Percentiles rank a stretch among this genome's conserved stretches.
These are phyloP conservation scores for Mantamonas sphyraenae DNA, from an alignment of 78 protist species.

Conservation along the genomic window DNA sequence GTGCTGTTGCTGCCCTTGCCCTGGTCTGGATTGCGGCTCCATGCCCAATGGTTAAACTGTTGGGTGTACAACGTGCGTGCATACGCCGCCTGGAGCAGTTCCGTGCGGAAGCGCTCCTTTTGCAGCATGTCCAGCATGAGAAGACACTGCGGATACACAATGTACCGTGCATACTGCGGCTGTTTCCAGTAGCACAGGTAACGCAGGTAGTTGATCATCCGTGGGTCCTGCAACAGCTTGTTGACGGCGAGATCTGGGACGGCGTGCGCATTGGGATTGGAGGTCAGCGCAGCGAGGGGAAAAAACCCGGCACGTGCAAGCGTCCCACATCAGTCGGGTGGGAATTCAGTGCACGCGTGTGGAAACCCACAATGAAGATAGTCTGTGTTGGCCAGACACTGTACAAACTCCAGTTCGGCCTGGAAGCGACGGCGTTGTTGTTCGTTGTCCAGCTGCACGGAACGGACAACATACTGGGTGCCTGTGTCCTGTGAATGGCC, in stretches of 20 bases:
- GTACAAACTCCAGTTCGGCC: conserved; percentile 59
- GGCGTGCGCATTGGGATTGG: neutral
- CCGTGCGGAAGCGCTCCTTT: neutral
- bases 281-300: neutral
- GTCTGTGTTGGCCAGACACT: conserved; percentile 46
- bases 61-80: too few species aligned
- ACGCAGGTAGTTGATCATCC: conserved; percentile 42
- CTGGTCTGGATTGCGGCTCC: too few species aligned
- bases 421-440: conserved; percentile 17
- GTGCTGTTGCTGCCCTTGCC: too few species aligned
- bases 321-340: neutral
- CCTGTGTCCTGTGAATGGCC: too few species aligned
- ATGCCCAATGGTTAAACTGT: too few species aligned
- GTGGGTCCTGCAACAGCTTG: conserved; percentile 35
- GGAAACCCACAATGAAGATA: conserved; percentile 43
- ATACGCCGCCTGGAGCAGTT: neutral
- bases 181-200: conserved; percentile 48
- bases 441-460: too few species aligned
- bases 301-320: neutral
- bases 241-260: conserved; percentile 38
- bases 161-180: conserved; percentile 41
- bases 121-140: neutral
- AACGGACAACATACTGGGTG: too few species aligned
- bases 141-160: conserved; percentile 39
- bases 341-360: neutral